Percentiles rank a stretch among this genome's conserved stretches.
Conservation (phyloP, 495 filamentous ascomycete genomes). For the Daldinia concentrica region DNA sequence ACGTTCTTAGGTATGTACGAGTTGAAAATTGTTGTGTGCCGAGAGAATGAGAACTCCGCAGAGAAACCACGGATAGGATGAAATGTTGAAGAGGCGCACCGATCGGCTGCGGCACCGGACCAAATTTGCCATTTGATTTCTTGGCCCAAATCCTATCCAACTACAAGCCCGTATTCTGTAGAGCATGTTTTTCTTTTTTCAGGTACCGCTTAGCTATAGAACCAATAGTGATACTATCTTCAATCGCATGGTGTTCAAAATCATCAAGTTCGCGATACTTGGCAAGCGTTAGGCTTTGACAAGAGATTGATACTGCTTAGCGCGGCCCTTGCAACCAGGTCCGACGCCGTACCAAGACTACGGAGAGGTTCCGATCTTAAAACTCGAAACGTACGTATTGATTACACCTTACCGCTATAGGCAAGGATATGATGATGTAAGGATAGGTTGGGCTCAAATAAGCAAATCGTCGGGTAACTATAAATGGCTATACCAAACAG, state of each 20-base stretch:
- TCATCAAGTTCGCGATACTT: constrained; percentile 13
- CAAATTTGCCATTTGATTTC: neutral
- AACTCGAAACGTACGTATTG: constrained; percentile 5
- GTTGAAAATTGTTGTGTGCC: neutral
- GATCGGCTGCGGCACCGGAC: neutral
- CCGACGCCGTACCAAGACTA: constrained; percentile 6
- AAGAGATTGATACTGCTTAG: neutral
- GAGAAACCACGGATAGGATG: neutral
- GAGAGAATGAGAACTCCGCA: neutral
- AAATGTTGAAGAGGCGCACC: neutral
- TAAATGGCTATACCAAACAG: constrained; percentile 23
- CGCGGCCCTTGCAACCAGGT: constrained; percentile 14
- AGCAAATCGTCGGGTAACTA: constrained; percentile 29
- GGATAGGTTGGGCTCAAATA: constrained; percentile 26
- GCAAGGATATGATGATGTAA: neutral
- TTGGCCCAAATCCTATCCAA: constrained; percentile 1
- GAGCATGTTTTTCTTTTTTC: neutral
- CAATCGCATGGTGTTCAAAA: no score
- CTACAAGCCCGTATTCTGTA: no score
- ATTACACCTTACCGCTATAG: constrained; percentile 9
- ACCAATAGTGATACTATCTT: neutral
- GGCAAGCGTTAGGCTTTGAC: constrained; percentile 8
- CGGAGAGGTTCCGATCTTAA: constrained; percentile 21
- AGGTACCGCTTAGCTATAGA: neutral
- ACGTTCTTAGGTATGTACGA: neutral